Evolutionary conservation across 2,329 filamentous ascomycete species (phyloP).

Genomic region (Aureobasidium sp.): DNA sequence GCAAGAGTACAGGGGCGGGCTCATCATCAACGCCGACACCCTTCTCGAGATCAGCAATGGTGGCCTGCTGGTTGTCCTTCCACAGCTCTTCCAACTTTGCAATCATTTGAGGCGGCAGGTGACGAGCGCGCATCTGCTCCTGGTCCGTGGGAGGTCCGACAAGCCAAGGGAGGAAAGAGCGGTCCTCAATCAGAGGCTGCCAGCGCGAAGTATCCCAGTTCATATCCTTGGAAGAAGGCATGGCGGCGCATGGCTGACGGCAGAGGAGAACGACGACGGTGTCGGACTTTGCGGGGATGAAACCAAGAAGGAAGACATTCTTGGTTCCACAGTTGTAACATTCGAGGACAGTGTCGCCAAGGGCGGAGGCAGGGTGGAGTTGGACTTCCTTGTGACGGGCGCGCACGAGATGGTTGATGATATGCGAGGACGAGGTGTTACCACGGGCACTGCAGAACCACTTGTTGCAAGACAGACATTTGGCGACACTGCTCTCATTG

Average conservation of each 20-base stretch:
- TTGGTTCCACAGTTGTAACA: slow-evolving; percentile 99
- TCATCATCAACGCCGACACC: slow-evolving; percentile 89
- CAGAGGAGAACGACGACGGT: slow-evolving; percentile 95
- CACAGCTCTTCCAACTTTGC: slow-evolving; percentile 96
- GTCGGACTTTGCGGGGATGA: slow-evolving; percentile 97
- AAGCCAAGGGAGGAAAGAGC: slow-evolving; percentile 90
- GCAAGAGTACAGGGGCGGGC: slow-evolving; percentile 80
- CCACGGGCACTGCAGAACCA: slow-evolving; percentile 99
- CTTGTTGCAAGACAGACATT: slow-evolving; percentile 90
- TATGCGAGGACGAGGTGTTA: slow-evolving; percentile 93
- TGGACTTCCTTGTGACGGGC: slow-evolving; percentile 98
- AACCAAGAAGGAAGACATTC: slow-evolving; percentile 94
- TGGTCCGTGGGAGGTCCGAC: slow-evolving; percentile 83
- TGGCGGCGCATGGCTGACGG: slow-evolving; percentile 90
- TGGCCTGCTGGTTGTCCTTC: slow-evolving; percentile 89
- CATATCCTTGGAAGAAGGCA: slow-evolving; percentile 97
- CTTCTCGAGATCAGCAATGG: slow-evolving; percentile 85
- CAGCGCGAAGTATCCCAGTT: slow-evolving; percentile 98
- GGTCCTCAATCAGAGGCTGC: slow-evolving; percentile 96
- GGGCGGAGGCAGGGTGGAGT: slow-evolving; percentile 82
- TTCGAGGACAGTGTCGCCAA: slow-evolving; percentile 93
- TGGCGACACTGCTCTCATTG: slow-evolving; percentile 89
- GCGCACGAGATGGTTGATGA: slow-evolving; percentile 95
- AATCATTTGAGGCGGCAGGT: slow-evolving; percentile 89
- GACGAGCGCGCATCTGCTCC: slow-evolving; percentile 89